phyloP scores from a whole-genome alignment of 2,329 filamentous ascomycete genomes.

The Lachnellula occidentalis region DNA sequence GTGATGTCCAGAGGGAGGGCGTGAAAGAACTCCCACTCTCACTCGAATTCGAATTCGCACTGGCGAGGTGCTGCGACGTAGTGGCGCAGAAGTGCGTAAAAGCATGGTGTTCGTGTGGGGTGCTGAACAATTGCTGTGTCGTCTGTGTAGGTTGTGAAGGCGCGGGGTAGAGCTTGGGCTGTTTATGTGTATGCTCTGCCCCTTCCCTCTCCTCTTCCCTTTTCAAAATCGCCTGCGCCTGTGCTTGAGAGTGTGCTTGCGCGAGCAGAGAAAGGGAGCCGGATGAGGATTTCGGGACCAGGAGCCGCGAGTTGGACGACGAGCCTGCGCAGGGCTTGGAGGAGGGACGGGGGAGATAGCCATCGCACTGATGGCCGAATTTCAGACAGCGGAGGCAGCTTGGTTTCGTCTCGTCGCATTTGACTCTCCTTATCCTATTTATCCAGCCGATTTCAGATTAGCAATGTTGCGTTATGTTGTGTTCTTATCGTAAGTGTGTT shows the following conservation, averaged over 20 bases:
- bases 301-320: slow-evolving; percentile 11
- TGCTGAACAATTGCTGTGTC: slow-evolving; percentile 8
- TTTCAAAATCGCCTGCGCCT: no score
- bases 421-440: slow-evolving; percentile 28
- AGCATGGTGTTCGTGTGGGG: slow-evolving; percentile 13
- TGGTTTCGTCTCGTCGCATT: slow-evolving; percentile 31
- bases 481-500: no score
- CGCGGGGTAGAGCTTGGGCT: no score
- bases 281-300: slow-evolving; percentile 14
- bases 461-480: not conserved
- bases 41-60: not conserved
- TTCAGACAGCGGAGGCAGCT: slow-evolving; percentile 26
- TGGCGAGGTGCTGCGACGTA: slow-evolving; percentile 3
- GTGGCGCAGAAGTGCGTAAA: slow-evolving; percentile 17
- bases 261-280: not conserved
- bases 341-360: slow-evolving; percentile 22
- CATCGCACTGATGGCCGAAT: slow-evolving; percentile 30
- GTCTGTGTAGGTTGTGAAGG: no score
- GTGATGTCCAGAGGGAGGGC: slow-evolving; percentile 10
- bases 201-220: no score
- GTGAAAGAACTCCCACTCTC: not conserved
- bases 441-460: slow-evolving; percentile 2
- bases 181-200: no score
- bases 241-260: no score
- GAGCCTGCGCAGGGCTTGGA: slow-evolving; percentile 3